Conservation (phyloP, 352 stramenopile genomes). For the Phytophthora uliginosa region DNA sequence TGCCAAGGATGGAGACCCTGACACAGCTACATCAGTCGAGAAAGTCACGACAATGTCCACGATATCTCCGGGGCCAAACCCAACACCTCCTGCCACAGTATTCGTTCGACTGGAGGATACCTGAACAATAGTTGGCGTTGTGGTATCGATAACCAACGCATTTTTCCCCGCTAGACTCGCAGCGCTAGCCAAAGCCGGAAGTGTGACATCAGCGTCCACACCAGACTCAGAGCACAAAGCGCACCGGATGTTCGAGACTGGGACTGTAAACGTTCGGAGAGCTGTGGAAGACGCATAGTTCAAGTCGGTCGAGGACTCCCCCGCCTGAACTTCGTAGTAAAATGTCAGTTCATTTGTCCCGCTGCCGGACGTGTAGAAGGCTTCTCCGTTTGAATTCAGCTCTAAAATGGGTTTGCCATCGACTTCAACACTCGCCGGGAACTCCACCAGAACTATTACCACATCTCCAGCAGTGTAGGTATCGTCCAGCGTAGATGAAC, state of each 20-base stretch:
- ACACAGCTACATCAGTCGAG: conserved; percentile 62
- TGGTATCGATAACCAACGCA: conserved; percentile 54
- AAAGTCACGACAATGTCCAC: conserved; percentile 78
- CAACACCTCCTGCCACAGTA: conserved; percentile 34
- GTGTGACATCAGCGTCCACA: conserved; percentile 48
- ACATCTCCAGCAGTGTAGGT: conserved; percentile 75
- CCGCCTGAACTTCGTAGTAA: conserved; percentile 66
- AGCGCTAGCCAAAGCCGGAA: conserved; percentile 36
- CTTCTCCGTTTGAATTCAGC: conserved; percentile 73
- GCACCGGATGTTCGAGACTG: conserved; percentile 36
- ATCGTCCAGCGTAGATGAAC: conserved; percentile 48
- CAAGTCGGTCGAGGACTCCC: conserved; percentile 51
- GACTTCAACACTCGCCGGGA: conserved; percentile 61
- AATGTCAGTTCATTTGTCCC: conserved; percentile 62
- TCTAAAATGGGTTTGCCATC: conserved; percentile 65
- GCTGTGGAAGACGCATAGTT: conserved; percentile 65
- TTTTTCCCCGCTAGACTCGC: conserved; percentile 47
- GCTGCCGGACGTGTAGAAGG: conserved; percentile 58
- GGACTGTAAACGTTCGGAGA: conserved; percentile 41
- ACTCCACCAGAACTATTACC: conserved; percentile 64
- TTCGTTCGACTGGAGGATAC: conserved; percentile 57
- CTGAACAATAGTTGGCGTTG: conserved; percentile 43
- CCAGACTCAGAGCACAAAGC: conserved; percentile 23
- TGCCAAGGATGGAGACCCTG: conserved; percentile 47
- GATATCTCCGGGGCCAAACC: conserved; percentile 77